A percentile compares a stretch with the other conserved stretches of the same genome.
Evolutionary conservation across 768 basidiomycete genomes (phyloP).

Genomic region (Pleurotus citrinopileatus): DNA sequence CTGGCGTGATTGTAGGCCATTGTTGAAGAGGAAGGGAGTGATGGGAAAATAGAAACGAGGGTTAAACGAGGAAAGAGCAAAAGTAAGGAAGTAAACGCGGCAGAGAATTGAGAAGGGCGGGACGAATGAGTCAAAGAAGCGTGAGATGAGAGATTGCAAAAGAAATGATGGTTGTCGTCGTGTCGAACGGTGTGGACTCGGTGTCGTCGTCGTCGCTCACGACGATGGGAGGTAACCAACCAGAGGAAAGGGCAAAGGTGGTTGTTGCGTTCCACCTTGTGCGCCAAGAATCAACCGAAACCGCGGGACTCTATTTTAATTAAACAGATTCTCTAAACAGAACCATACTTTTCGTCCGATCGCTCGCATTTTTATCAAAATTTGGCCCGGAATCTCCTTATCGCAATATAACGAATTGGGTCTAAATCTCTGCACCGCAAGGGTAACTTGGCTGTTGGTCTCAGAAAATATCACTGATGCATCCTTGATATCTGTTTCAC

Average conservation of each 20-base stretch:
- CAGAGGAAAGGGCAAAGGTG: not conserved
- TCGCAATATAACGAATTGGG: conserved; percentile 5
- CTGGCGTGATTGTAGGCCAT: conserved; percentile 42
- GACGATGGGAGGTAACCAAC: conserved; percentile 11
- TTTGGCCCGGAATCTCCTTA: conserved; percentile 1
- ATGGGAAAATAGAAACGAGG: conserved; percentile 7
- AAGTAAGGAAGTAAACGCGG: conserved; percentile 9
- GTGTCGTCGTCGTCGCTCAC: conserved; percentile 9
- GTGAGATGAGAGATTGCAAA: not conserved
- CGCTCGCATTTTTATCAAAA: not conserved
- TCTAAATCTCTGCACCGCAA: conserved; percentile 7
- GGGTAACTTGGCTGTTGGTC: too few relatives aligned
- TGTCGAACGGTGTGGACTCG: conserved; percentile 5
- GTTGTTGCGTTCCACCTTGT: conserved; percentile 4
- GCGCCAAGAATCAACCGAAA: conserved; percentile 9
- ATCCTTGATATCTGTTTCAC: not conserved
- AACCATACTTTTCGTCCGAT: conserved; percentile 5
- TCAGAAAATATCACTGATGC: not conserved
- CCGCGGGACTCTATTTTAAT: conserved; percentile 9
- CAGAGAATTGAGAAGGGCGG: conserved; percentile 9
- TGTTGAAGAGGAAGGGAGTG: conserved; percentile 16
- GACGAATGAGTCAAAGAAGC: conserved; percentile 3
- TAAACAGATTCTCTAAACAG: conserved; percentile 1
- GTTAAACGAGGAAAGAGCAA: conserved; percentile 11
- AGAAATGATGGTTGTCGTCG: conserved; percentile 5